Evolutionary conservation across 331 rosid species (phyloP), one percentile per base, ranked within the genome.

Genomic region (Telfairia occidentalis): DNA sequence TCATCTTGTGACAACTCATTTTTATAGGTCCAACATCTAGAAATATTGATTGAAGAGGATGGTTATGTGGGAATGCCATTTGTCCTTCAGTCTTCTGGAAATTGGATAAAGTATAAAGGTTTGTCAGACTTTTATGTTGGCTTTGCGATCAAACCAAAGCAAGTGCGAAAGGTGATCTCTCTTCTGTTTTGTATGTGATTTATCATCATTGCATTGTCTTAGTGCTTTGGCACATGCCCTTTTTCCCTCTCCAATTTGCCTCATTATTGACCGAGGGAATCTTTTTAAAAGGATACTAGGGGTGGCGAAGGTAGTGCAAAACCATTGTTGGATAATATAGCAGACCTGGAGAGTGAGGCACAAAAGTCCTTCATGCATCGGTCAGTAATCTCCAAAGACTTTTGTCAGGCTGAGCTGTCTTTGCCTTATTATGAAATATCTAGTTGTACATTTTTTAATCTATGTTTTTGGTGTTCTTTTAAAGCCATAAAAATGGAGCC

Each of bases 361-460:
- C 92, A 95, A 69, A 95, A 89, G 81, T 95, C 99, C 82, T 92
- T 95, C 78, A 95, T 95, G 99, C 99, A 95, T 79, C 81, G 99
- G 99, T 92, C 70, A 74, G 95, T 78, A 37, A 69, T 76, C 76
- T 83, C 28, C 54, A 32, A 29, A 69, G 79, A 81, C 40, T 79
- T 46, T 77, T 43, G 19, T 61, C 54, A 37, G 38, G 21, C 67
- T 76, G 23, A 38, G 50, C 30, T 74, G 40, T 23, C 29, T 40
- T 34, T 53, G 11, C 30, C 24, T 45, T 43, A 32, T 34, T 37
- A 30, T 2, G 7, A 9, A 73, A 2, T 50, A 28, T 19, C 32
- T 0, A 11, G 7, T 37, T 29, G 5, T 37, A 23, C 10, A 19
- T 15, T 38, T 55, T 74, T 64, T 30, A 9, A 35, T 64, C 19